Evolutionary conservation across 2,329 filamentous ascomycete species (phyloP), one percentile per base, ranked within the genome.

Genomic region (Nemania serpens): DNA sequence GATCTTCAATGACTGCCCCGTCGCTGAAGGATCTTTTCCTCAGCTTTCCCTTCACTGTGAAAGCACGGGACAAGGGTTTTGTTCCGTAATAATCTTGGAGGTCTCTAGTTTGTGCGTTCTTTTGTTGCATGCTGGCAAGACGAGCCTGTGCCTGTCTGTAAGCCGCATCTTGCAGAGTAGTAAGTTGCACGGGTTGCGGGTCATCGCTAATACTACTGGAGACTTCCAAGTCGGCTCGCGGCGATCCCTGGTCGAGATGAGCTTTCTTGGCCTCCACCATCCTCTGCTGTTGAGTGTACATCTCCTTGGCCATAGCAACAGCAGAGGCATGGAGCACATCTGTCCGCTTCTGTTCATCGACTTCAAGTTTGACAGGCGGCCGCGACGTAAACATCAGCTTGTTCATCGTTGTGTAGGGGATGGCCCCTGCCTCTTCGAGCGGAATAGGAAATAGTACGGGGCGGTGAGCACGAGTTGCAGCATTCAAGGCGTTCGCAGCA

Each of bases 111-210:
- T 86, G 82, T 53, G 82, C 77, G 68, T 88, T 81, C 59, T 93
- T 88, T 58, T 90, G 84, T 42, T 94, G 87, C 61, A 97, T 86
- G 72, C 89, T 94, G 5, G 91, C 86, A 22, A 97, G 79, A 37
- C 93, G 87, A 73, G 96, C 91, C 59, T 93, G 88, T 0, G 94
- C 93, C 56, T 95, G 84, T 70, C 88, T 93, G 70, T 95, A 92
- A 0, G 94, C 94, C 5, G 90, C 89, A 70, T 96, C 92, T 72
- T 97, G 92, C 1, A 97, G 81, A 63, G 87, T 89, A 64, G 86
- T 76, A 63, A 82, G 79, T 39, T 81, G 79, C 69, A 83, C 84
- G 6, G 87, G 77, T 58, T 85, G 82, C 5, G 69, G 76, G 62
- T 74, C 77, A 49, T 74, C 72, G 36, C 73, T 75, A n/a, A 71